Percentiles rank a stretch among this genome's conserved stretches.
These are phyloP conservation scores for Phaeosphaeriaceae sp. DNA, from an alignment of 2,329 filamentous ascomycete genomes.

Conservation along the genomic window DNA sequence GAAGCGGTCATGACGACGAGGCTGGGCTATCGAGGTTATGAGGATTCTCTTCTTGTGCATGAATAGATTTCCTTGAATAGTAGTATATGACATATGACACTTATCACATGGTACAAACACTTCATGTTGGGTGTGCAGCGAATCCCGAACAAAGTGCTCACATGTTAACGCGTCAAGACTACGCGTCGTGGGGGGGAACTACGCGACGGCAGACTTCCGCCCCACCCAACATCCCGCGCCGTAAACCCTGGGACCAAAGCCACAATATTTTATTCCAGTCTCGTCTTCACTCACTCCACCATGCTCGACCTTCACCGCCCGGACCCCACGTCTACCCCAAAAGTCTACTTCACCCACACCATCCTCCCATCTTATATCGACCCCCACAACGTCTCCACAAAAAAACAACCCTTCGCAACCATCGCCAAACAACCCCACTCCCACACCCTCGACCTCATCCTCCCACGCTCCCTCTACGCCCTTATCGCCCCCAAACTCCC, in stretches of 20 bases:
- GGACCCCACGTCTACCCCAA: conserved; percentile 53
- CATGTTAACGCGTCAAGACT: conserved; percentile 4
- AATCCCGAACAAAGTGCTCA: not conserved
- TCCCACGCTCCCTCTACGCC: conserved; percentile 69
- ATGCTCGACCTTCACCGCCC: conserved; percentile 45
- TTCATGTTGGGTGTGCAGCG: not conserved
- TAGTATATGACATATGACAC: not conserved
- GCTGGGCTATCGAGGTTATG: not conserved
- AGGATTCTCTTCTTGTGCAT: not conserved
- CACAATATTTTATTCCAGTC: no score
- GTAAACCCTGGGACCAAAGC: conserved; percentile 1
- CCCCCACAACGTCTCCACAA: conserved; percentile 59
- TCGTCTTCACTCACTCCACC: no score
- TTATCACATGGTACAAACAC: not conserved
- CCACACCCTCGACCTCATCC: conserved; percentile 74
- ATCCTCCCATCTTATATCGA: conserved; percentile 72
- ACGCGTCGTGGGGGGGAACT: conserved; percentile 3
- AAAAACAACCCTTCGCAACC: conserved; percentile 76
- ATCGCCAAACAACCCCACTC: conserved; percentile 70
- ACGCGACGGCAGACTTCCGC: not conserved
- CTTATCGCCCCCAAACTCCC: conserved; percentile 62
- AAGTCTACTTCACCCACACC: conserved; percentile 77
- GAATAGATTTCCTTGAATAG: not conserved
- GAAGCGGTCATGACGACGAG: not conserved
- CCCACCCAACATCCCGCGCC: conserved; percentile 1